These are phyloP conservation scores for Margaritispora aquatica DNA, from an alignment of 495 filamentous ascomycete species.

Conservation along the genomic window DNA sequence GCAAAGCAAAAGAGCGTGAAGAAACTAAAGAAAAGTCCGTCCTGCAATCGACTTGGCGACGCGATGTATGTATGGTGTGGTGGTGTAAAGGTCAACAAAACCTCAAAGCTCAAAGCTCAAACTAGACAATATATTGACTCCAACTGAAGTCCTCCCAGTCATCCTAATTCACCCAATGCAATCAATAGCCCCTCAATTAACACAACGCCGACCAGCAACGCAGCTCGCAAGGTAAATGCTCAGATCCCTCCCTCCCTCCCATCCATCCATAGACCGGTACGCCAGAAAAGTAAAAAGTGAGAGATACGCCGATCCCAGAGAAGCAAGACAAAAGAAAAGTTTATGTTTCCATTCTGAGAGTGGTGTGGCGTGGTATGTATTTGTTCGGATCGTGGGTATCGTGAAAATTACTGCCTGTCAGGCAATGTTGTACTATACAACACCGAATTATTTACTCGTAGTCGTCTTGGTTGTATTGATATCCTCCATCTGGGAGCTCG, in stretches of 20 bases:
- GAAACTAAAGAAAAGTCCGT: no score
- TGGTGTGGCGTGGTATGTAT: slow-evolving; percentile 9
- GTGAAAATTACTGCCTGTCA: background rate
- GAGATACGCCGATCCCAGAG: background rate
- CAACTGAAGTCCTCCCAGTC: background rate
- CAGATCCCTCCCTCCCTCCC: background rate
- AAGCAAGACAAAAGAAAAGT: slow-evolving; percentile 6
- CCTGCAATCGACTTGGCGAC: no score
- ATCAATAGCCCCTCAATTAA: background rate
- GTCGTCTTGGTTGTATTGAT: background rate
- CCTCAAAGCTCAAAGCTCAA: no score
- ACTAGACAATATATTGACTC: background rate
- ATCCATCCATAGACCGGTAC: background rate
- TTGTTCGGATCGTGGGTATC: background rate
- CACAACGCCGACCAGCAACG: background rate
- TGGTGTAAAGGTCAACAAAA: no score
- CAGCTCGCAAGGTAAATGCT: background rate
- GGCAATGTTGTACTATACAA: background rate
- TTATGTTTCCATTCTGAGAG: slow-evolving; percentile 3
- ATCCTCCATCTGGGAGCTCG: slow-evolving; percentile 27
- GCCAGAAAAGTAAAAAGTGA: background rate
- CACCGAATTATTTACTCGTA: background rate
- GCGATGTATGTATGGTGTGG: no score
- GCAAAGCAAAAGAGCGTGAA: background rate
- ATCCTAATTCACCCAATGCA: background rate